These are phyloP conservation scores for Trichoderma brevicompactum DNA, from an alignment of 2,329 filamentous ascomycete genomes.

Conservation along the genomic window DNA sequence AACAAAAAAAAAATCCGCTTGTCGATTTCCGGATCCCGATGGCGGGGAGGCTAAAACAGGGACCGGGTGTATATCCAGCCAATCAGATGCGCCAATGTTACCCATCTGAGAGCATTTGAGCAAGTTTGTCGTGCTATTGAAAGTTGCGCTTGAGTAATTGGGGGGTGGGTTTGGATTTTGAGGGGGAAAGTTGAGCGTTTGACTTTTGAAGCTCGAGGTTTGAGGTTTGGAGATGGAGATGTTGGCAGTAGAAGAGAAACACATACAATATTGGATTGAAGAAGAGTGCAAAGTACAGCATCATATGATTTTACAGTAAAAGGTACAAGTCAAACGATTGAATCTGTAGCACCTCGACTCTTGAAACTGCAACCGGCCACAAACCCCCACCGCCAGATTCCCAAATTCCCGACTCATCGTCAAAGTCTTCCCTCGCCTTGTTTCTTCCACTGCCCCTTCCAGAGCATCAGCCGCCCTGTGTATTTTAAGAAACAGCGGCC, in stretches of 20 bases:
- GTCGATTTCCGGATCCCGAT: slow-evolving; percentile 18
- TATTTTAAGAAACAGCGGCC: background rate
- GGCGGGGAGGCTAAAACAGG: slow-evolving; percentile 14
- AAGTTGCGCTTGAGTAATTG: background rate
- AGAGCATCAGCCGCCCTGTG: background rate
- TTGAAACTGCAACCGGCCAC: background rate
- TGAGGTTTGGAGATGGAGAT: background rate
- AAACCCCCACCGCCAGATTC: background rate
- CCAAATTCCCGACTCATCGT: background rate
- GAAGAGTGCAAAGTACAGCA: too few species aligned
- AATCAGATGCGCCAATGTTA: slow-evolving; percentile 4
- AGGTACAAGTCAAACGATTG: background rate
- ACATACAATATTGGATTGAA: background rate
- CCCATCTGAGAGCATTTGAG: slow-evolving; percentile 45
- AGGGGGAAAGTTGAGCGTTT: background rate
- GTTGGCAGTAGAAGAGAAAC: background rate
- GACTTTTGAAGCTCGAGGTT: background rate
- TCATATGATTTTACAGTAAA: background rate
- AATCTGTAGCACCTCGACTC: slow-evolving; percentile 9
- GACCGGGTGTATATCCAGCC: background rate
- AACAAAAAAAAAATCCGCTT: background rate
- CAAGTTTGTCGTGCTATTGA: slow-evolving; percentile 38
- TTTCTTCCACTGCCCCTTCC: background rate
- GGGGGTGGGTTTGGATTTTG: background rate
- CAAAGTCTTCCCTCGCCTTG: background rate